Evolutionary conservation across 306 rosid species (phyloP).

Genomic region (Glycyrrhiza uralensis): DNA sequence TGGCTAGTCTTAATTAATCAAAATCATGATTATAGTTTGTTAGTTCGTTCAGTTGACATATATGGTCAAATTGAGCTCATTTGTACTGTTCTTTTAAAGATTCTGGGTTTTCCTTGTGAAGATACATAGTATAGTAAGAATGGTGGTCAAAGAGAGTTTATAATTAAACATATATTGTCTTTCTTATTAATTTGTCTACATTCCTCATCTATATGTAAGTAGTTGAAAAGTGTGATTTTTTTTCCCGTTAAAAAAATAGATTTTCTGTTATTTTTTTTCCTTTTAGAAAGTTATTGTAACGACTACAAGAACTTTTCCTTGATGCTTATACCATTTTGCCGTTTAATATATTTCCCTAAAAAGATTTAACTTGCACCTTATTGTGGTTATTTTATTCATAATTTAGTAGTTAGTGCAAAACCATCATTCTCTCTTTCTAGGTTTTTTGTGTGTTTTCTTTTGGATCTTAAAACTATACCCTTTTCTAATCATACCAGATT

Average conservation of each 20-base stretch:
- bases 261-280: constrained; percentile 23
- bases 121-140: constrained; percentile 33
- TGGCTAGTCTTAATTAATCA: constrained; percentile 22
- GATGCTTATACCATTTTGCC: constrained; percentile 16
- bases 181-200: constrained; percentile 9
- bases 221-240: constrained; percentile 31
- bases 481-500: constrained; percentile 13
- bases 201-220: not conserved
- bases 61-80: constrained; percentile 22
- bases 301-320: constrained; percentile 17
- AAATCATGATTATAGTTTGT: not conserved
- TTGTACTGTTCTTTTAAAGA: not conserved
- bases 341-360: constrained; percentile 23
- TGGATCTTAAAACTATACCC: not conserved
- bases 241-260: constrained; percentile 10
- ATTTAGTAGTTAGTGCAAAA: not conserved
- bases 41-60: not conserved
- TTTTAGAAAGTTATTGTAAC: constrained; percentile 30
- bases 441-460: not conserved
- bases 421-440: not conserved
- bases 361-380: constrained; percentile 33
- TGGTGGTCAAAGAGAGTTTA: constrained; percentile 27
- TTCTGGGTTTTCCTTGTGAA: constrained; percentile 17
- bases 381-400: constrained; percentile 19
- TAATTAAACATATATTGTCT: not conserved